Base-by-base conservation (phyloP, 164 flowering plant genomes). In the Nymphaea thermarum region DNA sequence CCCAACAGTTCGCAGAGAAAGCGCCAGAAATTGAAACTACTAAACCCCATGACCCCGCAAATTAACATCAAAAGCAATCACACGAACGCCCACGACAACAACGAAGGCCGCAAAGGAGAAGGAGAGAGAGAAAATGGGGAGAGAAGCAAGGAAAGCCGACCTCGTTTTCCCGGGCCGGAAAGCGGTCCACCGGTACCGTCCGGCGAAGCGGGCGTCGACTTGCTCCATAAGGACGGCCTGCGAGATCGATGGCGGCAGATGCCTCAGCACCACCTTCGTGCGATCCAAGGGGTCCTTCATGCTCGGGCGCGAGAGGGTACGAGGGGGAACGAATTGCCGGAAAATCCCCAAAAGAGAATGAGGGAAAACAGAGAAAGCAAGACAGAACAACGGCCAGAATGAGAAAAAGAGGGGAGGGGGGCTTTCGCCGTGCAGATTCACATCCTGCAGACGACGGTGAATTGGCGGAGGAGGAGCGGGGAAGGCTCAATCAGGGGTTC, bases 181-280 rank as follows among this genome's bases (percentile, higher is more conserved):
- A 17, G 78, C 72, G 53, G 85, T 43, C 96, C 90, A 90, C 64
- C 72, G 77, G 75, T 92, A 92, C 4, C 91, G 87, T 16, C 80
- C 85, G 7, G 80, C 68, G 71, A 88, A 90, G 15, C 80, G 80
- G 36, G 60, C 66, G 70, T 90, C 93, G 70, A 92, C 81, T 65
- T 85, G 94, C 18, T 86, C 93, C 75, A 81, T 55, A 4, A 92
- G 78, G 69, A 69, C 74, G 12, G 86, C 68, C 80, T 84, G 86
- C n/a, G 95, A 74, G 67, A 90, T 73, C 67, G 83, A 43, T 41
- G 93, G 91, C 70, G 98, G 98, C 85, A 92, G 82, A 85, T 87
- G 96, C 80, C 98, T 83, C 41, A 92, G 73, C 80, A 90, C 96
- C 51, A 90, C 91, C 75, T 92, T 90, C 43, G 89, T 88, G 69